Percentiles rank a stretch among this genome's conserved stretches.
Evolutionary conservation across 805 yeast genomes (phyloP).

Genomic region (Ogataea populi-albae): DNA sequence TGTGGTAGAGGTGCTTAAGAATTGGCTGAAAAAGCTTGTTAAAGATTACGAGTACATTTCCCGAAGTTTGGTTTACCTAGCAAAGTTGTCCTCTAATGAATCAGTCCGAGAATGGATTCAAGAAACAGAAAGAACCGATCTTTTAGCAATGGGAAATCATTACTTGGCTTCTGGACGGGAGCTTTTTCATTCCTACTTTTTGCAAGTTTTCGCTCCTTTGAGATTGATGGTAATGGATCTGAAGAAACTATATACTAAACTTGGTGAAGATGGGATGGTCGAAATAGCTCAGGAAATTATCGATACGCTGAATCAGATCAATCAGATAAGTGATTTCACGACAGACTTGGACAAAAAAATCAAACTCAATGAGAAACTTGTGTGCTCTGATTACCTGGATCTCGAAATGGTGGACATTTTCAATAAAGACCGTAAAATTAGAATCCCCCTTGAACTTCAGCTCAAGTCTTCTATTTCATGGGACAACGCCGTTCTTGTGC

Average conservation of each 20-base stretch:
- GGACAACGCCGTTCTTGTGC: conserved; percentile 41
- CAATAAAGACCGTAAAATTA: conserved; percentile 23
- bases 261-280: conserved; percentile 12
- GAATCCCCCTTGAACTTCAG: conserved; percentile 25
- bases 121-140: conserved; percentile 17
- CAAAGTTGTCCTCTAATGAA: conserved; percentile 27
- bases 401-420: conserved; percentile 33
- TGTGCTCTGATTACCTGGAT: conserved; percentile 29
- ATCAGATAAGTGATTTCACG: conserved; percentile 29
- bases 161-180: conserved; percentile 29
- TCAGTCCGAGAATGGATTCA: conserved; percentile 26
- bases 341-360: conserved; percentile 32
- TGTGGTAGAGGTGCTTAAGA: conserved; percentile 22
- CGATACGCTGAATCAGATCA: conserved; percentile 21
- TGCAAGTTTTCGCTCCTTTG: conserved; percentile 31
- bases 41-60: conserved; percentile 28
- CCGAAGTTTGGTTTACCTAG: conserved; percentile 28
- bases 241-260: conserved; percentile 22
- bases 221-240: conserved; percentile 25
- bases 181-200: conserved; percentile 30
- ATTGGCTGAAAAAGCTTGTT: conserved; percentile 29
- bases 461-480: conserved; percentile 33
- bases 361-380: conserved; percentile 28
- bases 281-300: conserved; percentile 18
- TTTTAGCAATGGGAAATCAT: conserved; percentile 20